Base-by-base conservation (phyloP, 345 rosid genomes). In the Hirschfeldia incana region DNA sequence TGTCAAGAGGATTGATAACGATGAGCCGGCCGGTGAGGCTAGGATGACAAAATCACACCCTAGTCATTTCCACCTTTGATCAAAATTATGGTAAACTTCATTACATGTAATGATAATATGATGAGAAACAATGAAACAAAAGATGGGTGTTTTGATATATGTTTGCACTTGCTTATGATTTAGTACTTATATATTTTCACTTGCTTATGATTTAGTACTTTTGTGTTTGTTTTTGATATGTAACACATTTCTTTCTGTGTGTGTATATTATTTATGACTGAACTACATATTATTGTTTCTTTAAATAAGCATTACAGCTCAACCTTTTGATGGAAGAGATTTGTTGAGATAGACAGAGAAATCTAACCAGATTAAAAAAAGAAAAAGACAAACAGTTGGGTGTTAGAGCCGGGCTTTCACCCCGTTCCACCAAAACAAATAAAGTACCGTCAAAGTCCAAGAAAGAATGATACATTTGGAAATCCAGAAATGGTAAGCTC, bases 21-120 rank as follows among this genome's bases (percentile, higher is more conserved):
- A 91, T 30, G 99, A 95, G 65, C 89, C 99, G 10, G 85, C 69
- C 1, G 98, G 99, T 0, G 82, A 87, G 80, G 98, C 98, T 42
- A 86, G 86, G 82, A 95, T 95, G 98, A 88, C 90, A 0, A 95
- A 95, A 74, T 39, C 91, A 16, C 94, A 69, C 11, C 99, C 99
- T 15, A 87, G 97, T 75, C 75, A 81, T 84, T 72, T 91, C 81
- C 90, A 88, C 6, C 75, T 89, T 62, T 91, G 86, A 80, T 64
- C 21, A 62, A 59, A 79, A 10, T 27, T 58, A 12, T 42, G 49
- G 34, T 17, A 65, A 1, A 71, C 34, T 65, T 63, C 59, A 17
- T 70, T 34, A 34, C 16, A 69, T 57, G 8, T 69, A 21, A 21
- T 21, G 29, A 33, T 16, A 33, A 17, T 72, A 59, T 39, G 53